Evolutionary conservation across 2,329 filamentous ascomycete genomes (phyloP), one percentile per base, ranked within the genome.

Genomic region (Alternaria sp.): DNA sequence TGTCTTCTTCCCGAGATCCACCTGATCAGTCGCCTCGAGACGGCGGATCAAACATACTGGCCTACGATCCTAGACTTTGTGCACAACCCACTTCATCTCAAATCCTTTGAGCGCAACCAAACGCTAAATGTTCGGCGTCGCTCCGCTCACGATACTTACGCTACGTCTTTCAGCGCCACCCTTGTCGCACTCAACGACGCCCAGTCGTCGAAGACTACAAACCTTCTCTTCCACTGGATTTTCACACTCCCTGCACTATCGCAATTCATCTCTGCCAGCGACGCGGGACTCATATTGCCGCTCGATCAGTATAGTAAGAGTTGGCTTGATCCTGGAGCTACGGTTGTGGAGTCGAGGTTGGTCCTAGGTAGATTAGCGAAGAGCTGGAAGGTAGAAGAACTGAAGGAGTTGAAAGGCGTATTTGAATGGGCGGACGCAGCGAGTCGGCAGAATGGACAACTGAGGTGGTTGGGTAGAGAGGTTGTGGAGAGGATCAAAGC

Each of bases 61-160:
- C 90, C 92, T 43, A 85, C 96, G 3, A 88, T 89, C 6, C 83
- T 97, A 4, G 89, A 95, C 73, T 93, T 97, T 65, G 82, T 81
- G 4, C 81, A 84, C 51, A 88, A 91, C 58, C 82, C 89, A 0
- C 78, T 82, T 0, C 86, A 95, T 50, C 82, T 86, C 5, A 79
- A 84, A 0, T 86, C 89, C 4, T 93, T 97, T 80, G 81, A 81
- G 11, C 82, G 84, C 20, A 89, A 89, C 27, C 92, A 96, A 69
- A 91, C 87, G 2, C 81, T 97, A 43, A 89, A 89, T 71, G 87
- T 97, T 5, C 87, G 91, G 18, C 85, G 91, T 16, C 87, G 93
- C n/a, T 76, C 79, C 0, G 78, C 81, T 0, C 68, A 74, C 25
- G 90, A 92, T 67, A 85, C 85, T 8, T 85, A 87, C 9, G 79